A percentile compares a stretch with the other conserved stretches of the same genome.
phyloP scores from a whole-genome alignment of 2,329 filamentous ascomycete species.

The Nemania serpens region DNA sequence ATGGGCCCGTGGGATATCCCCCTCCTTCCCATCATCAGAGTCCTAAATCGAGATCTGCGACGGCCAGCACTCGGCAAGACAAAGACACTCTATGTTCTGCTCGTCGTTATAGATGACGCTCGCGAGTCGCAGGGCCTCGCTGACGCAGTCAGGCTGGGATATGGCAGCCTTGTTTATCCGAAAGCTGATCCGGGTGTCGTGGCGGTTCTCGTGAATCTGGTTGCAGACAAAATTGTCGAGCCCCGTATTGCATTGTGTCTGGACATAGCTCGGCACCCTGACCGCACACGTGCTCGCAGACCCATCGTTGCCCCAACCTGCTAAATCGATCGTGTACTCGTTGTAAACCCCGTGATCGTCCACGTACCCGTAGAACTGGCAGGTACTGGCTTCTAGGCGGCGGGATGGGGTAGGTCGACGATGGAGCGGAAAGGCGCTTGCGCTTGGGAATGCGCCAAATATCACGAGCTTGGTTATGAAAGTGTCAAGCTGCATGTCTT shows the following conservation, averaged over 20 bases:
- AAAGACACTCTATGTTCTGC: constrained; percentile 21
- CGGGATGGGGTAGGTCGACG: background rate
- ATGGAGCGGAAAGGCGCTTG: background rate
- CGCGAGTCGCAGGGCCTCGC: constrained; percentile 14
- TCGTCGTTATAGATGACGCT: constrained; percentile 2
- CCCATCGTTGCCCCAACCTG: constrained; percentile 25
- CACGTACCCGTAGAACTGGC: constrained; percentile 24
- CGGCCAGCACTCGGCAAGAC: constrained; percentile 26
- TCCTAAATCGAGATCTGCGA: constrained; percentile 3
- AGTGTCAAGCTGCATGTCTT: constrained; percentile 10
- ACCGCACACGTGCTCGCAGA: constrained; percentile 5
- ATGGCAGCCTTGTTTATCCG: constrained; percentile 12
- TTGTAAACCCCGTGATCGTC: constrained; percentile 15
- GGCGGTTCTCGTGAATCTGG: constrained; percentile 12
- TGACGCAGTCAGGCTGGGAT: constrained; percentile 25
- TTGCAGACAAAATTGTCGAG: constrained; percentile 14
- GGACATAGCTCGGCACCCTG: background rate
- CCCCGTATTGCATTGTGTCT: constrained; percentile 13
- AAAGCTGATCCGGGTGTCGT: constrained; percentile 24
- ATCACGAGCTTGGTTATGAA: background rate
- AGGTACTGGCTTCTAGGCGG: constrained; percentile 13
- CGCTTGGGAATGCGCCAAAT: background rate
- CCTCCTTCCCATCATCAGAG: background rate
- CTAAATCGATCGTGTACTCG: constrained; percentile 23
- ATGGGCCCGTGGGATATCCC: background rate